phyloP scores from a whole-genome alignment of 768 basidiomycete genomes.

The Mycena amicta region DNA sequence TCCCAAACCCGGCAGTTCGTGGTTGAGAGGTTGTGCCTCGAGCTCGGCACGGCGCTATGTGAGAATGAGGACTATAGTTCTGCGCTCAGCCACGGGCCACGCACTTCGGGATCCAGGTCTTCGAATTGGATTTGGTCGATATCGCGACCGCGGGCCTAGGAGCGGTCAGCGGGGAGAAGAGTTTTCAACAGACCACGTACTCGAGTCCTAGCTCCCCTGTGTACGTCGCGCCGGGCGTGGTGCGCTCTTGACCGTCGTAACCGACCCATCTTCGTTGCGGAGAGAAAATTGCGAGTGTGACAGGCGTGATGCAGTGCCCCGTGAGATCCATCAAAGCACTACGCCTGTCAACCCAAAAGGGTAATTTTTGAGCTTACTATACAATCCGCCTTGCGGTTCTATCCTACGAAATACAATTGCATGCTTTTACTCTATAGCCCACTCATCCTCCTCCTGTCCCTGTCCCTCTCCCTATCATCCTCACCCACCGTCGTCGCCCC shows the following conservation, averaged over 20 bases:
- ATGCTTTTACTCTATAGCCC: no score
- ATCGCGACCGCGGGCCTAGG: conserved; percentile 75
- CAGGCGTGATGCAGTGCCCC: neutral
- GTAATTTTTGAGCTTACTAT: no score
- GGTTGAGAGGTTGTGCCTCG: conserved; percentile 85
- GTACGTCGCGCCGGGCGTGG: conserved; percentile 85
- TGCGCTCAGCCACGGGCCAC: conserved; percentile 15
- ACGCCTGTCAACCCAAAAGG: no score
- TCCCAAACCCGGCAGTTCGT: conserved; percentile 86
- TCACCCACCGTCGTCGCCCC: neutral
- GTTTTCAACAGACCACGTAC: conserved; percentile 38
- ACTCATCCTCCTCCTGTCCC: no score
- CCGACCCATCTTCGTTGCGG: conserved; percentile 74
- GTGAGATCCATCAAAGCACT: no score
- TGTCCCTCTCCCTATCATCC: neutral
- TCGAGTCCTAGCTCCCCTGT: conserved; percentile 82
- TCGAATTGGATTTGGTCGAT: conserved; percentile 91
- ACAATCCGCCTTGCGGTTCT: no score
- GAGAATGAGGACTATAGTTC: neutral
- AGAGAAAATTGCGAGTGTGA: neutral
- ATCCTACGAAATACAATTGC: no score
- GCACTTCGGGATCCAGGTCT: conserved; percentile 83
- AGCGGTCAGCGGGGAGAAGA: no score
- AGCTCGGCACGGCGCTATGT: conserved; percentile 69
- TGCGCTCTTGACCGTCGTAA: conserved; percentile 82